Conservation (phyloP, 106 monocot species). For the Platanthera zijinensis region DNA sequence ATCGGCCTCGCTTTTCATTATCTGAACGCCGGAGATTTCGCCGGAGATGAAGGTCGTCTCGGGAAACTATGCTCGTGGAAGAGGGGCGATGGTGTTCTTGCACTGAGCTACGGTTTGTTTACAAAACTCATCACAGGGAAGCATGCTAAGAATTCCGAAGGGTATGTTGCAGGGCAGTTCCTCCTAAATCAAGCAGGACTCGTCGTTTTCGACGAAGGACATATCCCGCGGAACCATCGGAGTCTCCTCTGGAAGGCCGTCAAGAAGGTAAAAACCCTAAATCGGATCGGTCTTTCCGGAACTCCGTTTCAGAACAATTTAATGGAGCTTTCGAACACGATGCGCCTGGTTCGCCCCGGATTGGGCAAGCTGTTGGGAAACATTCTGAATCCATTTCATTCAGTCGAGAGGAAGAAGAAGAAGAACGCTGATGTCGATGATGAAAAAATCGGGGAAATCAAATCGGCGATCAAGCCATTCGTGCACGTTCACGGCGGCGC, state of each 20-base stretch:
- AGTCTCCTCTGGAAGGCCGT: slow-evolving; percentile 48
- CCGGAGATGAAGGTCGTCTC: slow-evolving; percentile 37
- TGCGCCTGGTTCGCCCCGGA: slow-evolving; percentile 54
- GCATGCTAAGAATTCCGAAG: not conserved
- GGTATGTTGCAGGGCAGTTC: slow-evolving; percentile 12
- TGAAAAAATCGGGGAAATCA: slow-evolving; percentile 19
- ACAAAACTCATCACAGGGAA: not conserved
- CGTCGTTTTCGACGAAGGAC: slow-evolving; percentile 78
- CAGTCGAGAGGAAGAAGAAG: slow-evolving; percentile 2
- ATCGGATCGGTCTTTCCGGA: slow-evolving; percentile 69
- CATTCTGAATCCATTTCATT: not conserved
- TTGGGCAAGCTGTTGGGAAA: slow-evolving; percentile 26
- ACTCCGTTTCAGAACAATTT: slow-evolving; percentile 90
- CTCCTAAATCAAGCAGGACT: slow-evolving; percentile 47
- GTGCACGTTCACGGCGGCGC: slow-evolving; percentile 65
- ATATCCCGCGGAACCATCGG: slow-evolving; percentile 59
- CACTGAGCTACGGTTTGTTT: slow-evolving; percentile 63
- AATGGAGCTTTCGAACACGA: slow-evolving; percentile 58
- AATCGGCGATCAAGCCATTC: slow-evolving; percentile 35
- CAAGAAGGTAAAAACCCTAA: slow-evolving; percentile 33
- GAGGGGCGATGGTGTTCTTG: slow-evolving; percentile 37
- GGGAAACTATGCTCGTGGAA: slow-evolving; percentile 49
- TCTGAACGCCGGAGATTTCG: slow-evolving; percentile 31
- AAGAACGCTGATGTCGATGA: not conserved
- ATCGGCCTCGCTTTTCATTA: slow-evolving; percentile 47